Evolutionary conservation across 495 filamentous ascomycete species (phyloP), one percentile per base, ranked within the genome.

Genomic region (Trichoderma asperelloides): DNA sequence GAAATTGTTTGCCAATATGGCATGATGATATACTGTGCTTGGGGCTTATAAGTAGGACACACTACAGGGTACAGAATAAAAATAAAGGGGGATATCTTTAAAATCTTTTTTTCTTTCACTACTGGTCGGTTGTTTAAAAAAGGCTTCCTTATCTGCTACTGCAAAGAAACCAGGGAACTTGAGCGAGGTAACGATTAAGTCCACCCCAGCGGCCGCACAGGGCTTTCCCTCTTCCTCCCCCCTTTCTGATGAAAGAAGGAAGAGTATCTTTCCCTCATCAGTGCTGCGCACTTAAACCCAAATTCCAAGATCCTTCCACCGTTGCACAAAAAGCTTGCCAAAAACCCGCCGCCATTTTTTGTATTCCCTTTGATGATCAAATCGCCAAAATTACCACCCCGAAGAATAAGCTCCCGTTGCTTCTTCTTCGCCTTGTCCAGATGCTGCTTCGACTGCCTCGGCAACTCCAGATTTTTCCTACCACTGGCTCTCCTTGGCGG

Each of bases 251-350:
- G 83, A 79, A 70, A 70, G 69, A 65, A 67, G 71, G 65, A 71
- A 73, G 78, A 82, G 86, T 95, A 91, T 96, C 92, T 96, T 96
- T 96, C 92, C 92, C 91, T 96, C 92, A 89, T 96, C 82, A 95
- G 91, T 86, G 86, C 87, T 80, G 78, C 85, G 82, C 82, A 88
- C 84, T 85, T 80, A 77, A 69, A 79, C 78, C 77, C 75, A 68
- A 65, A 69, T 69, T 28, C 43, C 67, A 47, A 65, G 55, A 60
- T 21, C n/a, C 9, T 23, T 21, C 49, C 43, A 67, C 45, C 64
- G 70, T 69, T 37, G 33, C 33, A 37, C 5, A 37, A 37, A 4
- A 37, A 37, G 33, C 33, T 37, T 8, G 33, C 33, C 33, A 67
- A 65, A 67, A 69, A 66, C 67, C 66, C 63, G 63, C 66, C 65